Evolutionary conservation across 176 grass and related monocot genomes (phyloP), one percentile per base, ranked within the genome.

Genomic region (Olyra latifolia): DNA sequence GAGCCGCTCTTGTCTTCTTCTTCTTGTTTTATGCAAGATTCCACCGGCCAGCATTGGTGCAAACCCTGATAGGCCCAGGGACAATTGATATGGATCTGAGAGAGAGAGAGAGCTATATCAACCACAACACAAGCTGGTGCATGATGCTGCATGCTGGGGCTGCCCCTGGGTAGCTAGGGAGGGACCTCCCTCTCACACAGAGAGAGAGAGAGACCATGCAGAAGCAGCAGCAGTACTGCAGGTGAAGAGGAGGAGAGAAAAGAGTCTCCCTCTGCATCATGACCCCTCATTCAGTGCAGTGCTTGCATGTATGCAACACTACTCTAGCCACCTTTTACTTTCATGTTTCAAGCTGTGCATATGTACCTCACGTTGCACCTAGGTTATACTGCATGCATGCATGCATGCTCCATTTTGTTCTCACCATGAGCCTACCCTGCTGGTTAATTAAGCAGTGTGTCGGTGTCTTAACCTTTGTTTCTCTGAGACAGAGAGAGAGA

Each of bases 81-180:
- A 76, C 77, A 89, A 89, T 81, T 81, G 54, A 76, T 87, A 87
- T 87, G 78, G 78, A 76, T 84, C 81, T 84, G 35, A 79, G 72
- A 35, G 32, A 35, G 32, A 35, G 32, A 35, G 32, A 4, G 2
- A 35, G 2, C 2, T 35, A 4, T 2, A 73, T 41, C 66, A 43
- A 24, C 66, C 75, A 85, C 66, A 63, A 43, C 66, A 43, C 66
- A n/a, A 11, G 24, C 43, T 35, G 32, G 32, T 35, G 32, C 32
- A 35, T 35, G 32, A 1, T 3, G 48, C 58, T 71, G 44, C 20
- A 28, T 27, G 15, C 55, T 56, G 62, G 16, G 46, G 45, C 15
- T 30, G 15, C 6, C 44, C 27, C 6, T 30, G 6, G 59, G 12
- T 5, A 10, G 35, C 32, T 35, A 35, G 32, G 30, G 47, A 68